These are phyloP conservation scores for Ophiostoma angusticollis DNA, from an alignment of 2,329 filamentous ascomycete genomes.

Conservation along the genomic window DNA sequence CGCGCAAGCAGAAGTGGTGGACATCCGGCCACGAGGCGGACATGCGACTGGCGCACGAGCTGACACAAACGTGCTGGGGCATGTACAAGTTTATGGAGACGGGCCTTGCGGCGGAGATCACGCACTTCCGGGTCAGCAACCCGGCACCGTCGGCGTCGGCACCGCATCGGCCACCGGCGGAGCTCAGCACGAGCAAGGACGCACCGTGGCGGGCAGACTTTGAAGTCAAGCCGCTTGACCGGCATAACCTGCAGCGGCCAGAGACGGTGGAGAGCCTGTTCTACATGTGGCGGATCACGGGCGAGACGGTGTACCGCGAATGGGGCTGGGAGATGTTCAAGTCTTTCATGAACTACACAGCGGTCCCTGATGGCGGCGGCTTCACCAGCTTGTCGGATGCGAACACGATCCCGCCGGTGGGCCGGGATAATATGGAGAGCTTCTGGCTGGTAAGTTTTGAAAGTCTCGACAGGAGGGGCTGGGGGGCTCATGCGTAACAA, in stretches of 20 bases:
- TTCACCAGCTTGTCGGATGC: conserved; percentile 75
- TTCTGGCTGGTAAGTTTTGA: conserved; percentile 73
- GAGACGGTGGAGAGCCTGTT: conserved; percentile 95
- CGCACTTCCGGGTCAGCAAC: conserved; percentile 67
- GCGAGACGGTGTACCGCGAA: conserved; percentile 74
- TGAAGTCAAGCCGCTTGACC: conserved; percentile 65
- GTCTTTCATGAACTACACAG: conserved; percentile 74
- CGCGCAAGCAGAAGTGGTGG: conserved; percentile 62
- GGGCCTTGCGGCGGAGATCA: conserved; percentile 87
- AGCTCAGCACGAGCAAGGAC: conserved; percentile 37
- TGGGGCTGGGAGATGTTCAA: conserved; percentile 99
- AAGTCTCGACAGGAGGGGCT: no score
- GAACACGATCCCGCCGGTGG: conserved; percentile 52
- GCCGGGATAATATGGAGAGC: conserved; percentile 91
- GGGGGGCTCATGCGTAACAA: no score
- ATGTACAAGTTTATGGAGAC: conserved; percentile 90
- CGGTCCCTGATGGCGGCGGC: conserved; percentile 62
- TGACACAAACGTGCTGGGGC: conserved; percentile 96
- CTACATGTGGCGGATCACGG: conserved; percentile 98
- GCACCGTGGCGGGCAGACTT: conserved; percentile 67
- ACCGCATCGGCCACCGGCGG: conserved; percentile 33
- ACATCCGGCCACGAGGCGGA: conserved; percentile 69
- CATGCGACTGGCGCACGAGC: conserved; percentile 72
- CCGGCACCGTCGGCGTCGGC: conserved; percentile 52
- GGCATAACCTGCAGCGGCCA: conserved; percentile 86